Conservation (phyloP, 2,329 filamentous ascomycete genomes). For the Beauveria sp. region DNA sequence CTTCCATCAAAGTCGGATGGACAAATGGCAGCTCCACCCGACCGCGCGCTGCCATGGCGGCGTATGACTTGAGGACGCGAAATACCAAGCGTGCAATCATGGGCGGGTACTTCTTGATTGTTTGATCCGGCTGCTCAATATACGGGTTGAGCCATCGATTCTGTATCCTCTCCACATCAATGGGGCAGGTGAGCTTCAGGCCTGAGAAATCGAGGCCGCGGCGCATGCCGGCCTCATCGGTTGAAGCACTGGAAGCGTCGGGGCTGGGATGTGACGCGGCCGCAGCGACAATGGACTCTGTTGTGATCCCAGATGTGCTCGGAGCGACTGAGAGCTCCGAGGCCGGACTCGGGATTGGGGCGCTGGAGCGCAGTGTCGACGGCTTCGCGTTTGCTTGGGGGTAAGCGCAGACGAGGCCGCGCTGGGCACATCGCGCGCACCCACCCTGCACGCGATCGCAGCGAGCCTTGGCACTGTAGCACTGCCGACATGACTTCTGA, state of each 20-base stretch:
- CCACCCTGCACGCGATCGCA: neutral
- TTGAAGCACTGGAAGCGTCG: neutral
- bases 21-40: neutral
- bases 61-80: slow-evolving; percentile 6
- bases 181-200: neutral
- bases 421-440: neutral
- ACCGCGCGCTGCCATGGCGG: slow-evolving; percentile 2
- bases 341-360: neutral
- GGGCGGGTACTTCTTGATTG: slow-evolving; percentile 1
- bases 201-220: neutral
- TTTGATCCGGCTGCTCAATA: neutral
- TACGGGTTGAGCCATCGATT: slow-evolving; percentile 6
- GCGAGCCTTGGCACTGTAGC: neutral
- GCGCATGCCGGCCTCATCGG: neutral
- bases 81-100: neutral
- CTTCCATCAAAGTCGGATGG: neutral
- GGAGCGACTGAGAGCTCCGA: neutral
- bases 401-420: neutral
- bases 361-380: neutral
- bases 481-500: slow-evolving; percentile 4
- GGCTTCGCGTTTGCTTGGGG: neutral
- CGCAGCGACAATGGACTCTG: neutral
- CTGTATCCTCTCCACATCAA: slow-evolving; percentile 2
- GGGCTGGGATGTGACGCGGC: neutral
- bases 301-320: neutral